These are phyloP conservation scores for Xylaria bambusicola DNA, from an alignment of 495 filamentous ascomycete genomes.

Conservation along the genomic window DNA sequence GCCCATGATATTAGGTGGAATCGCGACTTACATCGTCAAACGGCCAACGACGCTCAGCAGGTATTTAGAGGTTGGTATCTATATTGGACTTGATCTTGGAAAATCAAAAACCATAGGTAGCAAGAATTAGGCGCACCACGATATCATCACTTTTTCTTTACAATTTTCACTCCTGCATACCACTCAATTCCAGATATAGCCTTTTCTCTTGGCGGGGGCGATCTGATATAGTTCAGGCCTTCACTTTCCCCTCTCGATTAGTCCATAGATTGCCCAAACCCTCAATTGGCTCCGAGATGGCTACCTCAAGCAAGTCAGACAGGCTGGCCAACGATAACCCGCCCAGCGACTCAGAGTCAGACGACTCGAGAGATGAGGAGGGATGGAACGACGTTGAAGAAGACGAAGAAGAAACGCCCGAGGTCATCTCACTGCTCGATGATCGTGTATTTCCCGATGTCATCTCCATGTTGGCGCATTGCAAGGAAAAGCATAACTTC, in stretches of 20 bases:
- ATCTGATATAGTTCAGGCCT: slow-evolving; percentile 24
- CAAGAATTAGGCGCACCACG: neutral
- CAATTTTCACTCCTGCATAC: neutral
- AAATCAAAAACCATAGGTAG: too few species aligned
- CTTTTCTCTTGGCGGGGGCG: slow-evolving; percentile 23
- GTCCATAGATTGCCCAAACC: slow-evolving; percentile 5
- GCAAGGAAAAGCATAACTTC: slow-evolving; percentile 69
- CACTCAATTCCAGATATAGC: slow-evolving; percentile 1
- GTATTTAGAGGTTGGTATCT: too few species aligned
- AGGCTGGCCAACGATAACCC: slow-evolving; percentile 12
- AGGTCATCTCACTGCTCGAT: slow-evolving; percentile 71
- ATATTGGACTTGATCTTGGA: neutral
- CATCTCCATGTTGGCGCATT: slow-evolving; percentile 68
- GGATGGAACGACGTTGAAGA: slow-evolving; percentile 82
- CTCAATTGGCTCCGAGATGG: slow-evolving; percentile 20
- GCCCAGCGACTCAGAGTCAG: slow-evolving; percentile 28
- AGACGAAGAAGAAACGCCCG: slow-evolving; percentile 58
- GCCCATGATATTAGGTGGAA: slow-evolving; percentile 16
- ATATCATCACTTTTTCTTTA: neutral
- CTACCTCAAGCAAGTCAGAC: slow-evolving; percentile 10
- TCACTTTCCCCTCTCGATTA: slow-evolving; percentile 23
- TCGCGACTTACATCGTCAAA: slow-evolving; percentile 12
- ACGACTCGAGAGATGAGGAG: slow-evolving; percentile 53
- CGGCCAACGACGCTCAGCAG: slow-evolving; percentile 3
- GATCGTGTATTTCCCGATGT: slow-evolving; percentile 67